Base-by-base conservation (phyloP, 768 basidiomycete genomes). In the Tulasnella sp. region DNA sequence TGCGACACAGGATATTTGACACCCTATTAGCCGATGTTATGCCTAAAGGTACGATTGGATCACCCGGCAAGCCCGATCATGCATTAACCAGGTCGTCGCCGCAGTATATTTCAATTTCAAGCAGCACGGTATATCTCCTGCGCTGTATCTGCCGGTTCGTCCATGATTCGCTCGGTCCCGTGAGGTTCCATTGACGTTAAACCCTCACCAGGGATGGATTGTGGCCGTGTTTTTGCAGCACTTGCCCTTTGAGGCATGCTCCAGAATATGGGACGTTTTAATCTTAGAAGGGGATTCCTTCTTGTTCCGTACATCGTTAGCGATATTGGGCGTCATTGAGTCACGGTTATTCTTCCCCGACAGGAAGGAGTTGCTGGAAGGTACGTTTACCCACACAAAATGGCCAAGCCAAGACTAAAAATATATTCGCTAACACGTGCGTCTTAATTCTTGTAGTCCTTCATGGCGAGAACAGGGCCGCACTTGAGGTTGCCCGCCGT, bases 61-160 rank as follows among this genome's bases (percentile, higher is more conserved):
- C 74, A n/a, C 20, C 1, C 23, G 26, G 67, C 37, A 29, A 13
- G 13, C n/a, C 37, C 13, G 70, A 26, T 44, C 46, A 13, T 73
- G 15, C 69, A 61, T 73, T 32, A 37, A 79, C 35, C 26, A 5
- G 42, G n/a, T 55, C 40, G 46, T n/a, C n/a, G n/a, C 29, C 29
- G 9, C 70, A 95, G 94, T 97, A 80, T 96, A 95, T 83, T 93
- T 95, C 85, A 96, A 96, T 85, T 96, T 96, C 85, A 95, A 96
- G 83, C 93, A 95, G 81, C 93, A 96, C 82, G 93, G 95, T 80
- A 89, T 97, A 82, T 92, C 94, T 0, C 95, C 95, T 1, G 85
- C 90, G 2, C 88, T 90, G n/a, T 97, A 96, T 85, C 86, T 97
- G 20, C 89, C 88, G 0, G 77, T 77, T 32, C 46, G 77, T 76